These are phyloP conservation scores for Borovskyia barvae DNA, from an alignment of 208 protist genomes.

Conservation along the genomic window DNA sequence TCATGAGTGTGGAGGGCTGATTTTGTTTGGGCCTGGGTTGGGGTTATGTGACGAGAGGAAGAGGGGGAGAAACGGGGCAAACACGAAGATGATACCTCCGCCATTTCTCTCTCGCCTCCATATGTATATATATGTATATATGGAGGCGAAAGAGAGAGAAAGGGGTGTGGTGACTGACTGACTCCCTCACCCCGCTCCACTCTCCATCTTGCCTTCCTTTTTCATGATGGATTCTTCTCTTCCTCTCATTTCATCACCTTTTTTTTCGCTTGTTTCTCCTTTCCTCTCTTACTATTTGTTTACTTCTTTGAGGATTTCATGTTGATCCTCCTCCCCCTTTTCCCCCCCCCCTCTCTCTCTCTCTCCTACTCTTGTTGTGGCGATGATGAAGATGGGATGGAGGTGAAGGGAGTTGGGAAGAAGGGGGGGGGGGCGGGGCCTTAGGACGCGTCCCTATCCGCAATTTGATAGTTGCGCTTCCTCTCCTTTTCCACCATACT, in stretches of 20 bases:
- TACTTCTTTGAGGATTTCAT: not conserved
- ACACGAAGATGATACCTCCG: no score
- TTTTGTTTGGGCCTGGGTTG: no score
- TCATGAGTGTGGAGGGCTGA: no score
- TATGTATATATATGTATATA: constrained; percentile 3
- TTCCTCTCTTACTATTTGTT: constrained; percentile 4
- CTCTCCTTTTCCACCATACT: no score
- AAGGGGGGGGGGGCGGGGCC: no score
- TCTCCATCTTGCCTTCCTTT: not conserved
- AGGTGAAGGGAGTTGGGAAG: no score
- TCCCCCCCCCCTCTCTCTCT: not conserved
- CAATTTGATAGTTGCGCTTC: no score
- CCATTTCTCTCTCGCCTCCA: not conserved
- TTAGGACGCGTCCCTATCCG: no score
- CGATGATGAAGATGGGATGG: no score
- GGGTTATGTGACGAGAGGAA: no score
- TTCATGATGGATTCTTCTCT: not conserved
- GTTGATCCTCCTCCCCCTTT: not conserved
- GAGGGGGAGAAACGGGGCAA: no score
- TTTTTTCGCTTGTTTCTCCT: constrained; percentile 15
- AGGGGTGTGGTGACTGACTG: not conserved
- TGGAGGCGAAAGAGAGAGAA: not conserved
- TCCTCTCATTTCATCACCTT: constrained; percentile 4
- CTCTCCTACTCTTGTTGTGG: not conserved
- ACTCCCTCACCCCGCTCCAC: not conserved